Conservation (phyloP, 1,139 yeast genomes). For the Geotrichum candidum region DNA sequence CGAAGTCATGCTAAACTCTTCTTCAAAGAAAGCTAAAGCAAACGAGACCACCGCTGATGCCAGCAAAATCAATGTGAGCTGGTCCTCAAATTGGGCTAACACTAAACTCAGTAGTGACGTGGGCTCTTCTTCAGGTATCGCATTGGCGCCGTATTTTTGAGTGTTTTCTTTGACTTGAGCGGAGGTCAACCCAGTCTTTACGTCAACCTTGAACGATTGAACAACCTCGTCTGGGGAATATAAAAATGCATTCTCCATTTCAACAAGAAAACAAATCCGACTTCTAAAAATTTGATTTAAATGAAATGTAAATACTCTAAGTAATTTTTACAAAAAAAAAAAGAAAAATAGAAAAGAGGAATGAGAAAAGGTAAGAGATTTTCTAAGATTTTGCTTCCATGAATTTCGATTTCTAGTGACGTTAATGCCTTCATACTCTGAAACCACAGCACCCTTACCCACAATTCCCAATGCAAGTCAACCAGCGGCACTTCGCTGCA, state of each 20-base stretch:
- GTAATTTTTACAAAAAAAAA: background rate
- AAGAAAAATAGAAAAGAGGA: background rate
- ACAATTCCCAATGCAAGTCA: background rate
- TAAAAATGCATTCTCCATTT: constrained; percentile 27
- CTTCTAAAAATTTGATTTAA: background rate
- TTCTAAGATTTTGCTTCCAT: background rate
- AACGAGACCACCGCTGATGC: constrained; percentile 39
- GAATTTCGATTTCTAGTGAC: background rate
- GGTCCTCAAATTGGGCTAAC: constrained; percentile 38
- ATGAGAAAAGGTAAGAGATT: background rate
- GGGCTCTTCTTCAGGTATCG: constrained; percentile 34
- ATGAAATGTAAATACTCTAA: background rate
- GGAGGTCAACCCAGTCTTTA: constrained; percentile 24
- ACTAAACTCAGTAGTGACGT: constrained; percentile 36
- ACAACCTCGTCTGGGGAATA: constrained; percentile 25
- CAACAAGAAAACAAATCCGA: background rate
- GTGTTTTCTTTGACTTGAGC: constrained; percentile 24
- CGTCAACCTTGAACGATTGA: constrained; percentile 24
- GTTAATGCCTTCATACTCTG: background rate
- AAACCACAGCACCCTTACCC: background rate
- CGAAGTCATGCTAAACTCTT: constrained; percentile 33
- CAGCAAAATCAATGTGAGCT: constrained; percentile 36
- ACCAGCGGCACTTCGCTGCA: background rate
- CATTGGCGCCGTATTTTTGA: constrained; percentile 28
- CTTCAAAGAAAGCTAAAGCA: constrained; percentile 34